A percentile compares a stretch with the other conserved stretches of the same genome.
Conservation (phyloP, 2,329 filamentous ascomycete genomes). For the Verticillium albo-atrum region DNA sequence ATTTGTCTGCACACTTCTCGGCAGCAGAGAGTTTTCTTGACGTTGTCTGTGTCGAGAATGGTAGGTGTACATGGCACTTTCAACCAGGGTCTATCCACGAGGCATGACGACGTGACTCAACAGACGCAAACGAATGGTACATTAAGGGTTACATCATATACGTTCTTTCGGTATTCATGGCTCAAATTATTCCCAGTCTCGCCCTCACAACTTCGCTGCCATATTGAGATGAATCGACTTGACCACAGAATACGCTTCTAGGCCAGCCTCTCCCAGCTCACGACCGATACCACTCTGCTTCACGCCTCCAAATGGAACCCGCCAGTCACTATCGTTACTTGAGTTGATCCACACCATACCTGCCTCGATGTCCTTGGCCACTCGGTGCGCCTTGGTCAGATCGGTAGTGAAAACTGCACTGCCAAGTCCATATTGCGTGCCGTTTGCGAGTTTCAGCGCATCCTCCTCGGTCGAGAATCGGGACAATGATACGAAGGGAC, state of each 20-base stretch:
- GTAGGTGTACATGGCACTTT: no score
- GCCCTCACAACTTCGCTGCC: neutral
- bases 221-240: conserved; percentile 42
- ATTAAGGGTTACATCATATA: no score
- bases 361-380: conserved; percentile 53
- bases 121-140: no score
- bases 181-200: no score
- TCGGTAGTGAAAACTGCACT: conserved; percentile 58
- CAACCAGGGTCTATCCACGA: no score
- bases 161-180: no score
- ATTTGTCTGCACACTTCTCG: no score
- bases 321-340: conserved; percentile 36
- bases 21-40: no score
- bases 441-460: conserved; percentile 36
- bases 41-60: no score
- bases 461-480: conserved; percentile 37
- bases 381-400: conserved; percentile 42
- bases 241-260: conserved; percentile 37
- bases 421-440: conserved; percentile 57
- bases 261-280: conserved; percentile 39
- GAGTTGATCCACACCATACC: conserved; percentile 54
- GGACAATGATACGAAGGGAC: conserved; percentile 36
- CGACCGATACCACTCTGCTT: conserved; percentile 45
- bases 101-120: no score
- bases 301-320: conserved; percentile 40